Base-by-base conservation (phyloP, 768 basidiomycete species). In the Pleurotus eryngii region DNA sequence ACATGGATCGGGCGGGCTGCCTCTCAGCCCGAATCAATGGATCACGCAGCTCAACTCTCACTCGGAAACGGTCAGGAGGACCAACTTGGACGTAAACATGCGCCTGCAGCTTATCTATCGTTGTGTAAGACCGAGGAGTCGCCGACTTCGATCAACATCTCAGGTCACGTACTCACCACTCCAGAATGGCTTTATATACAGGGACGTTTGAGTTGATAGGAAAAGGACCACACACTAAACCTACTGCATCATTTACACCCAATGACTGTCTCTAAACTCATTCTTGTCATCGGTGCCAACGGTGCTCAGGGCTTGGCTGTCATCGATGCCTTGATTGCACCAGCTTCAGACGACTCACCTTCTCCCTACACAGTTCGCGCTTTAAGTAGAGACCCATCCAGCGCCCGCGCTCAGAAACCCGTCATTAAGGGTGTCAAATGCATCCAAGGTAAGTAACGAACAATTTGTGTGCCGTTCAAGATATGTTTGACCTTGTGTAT, bases 281-380 rank as follows among this genome's bases (percentile, higher is more conserved):
- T 79, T 53, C 68, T 77, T 45, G 75, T 79, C 45, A 72, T 79
- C 27, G 78, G 78, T 38, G 78, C 74, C 5, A 79, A 78, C 35
- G 78, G 78, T 51, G 76, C 76, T 2, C 78, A 80, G 58, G 78
- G 78, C 12, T 63, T 70, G 56, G 68, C 68, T n/a, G 74, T 77
- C 50, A 70, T 76, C 30, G 67, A 73, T 50, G 69, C 68, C 26
- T 67, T 78, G 15, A 69, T 78, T 27, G 68, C 67, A 30, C 68
- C 70, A 15, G 61, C 49, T 56, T 60, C 64, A 17, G 70, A 75
- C 46, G 76, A 74, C 9, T 65, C 68, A 17, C 73, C 77, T 0
- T 76, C 77, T 27, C 76, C 76, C 0, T 78, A 76, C 60, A 61
- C 64, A 15, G 70, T 78, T 7, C 75, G 77, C 54, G 77, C 76